Base-by-base conservation (phyloP, 2,329 filamentous ascomycete genomes). In the Aspergillus sp. region DNA sequence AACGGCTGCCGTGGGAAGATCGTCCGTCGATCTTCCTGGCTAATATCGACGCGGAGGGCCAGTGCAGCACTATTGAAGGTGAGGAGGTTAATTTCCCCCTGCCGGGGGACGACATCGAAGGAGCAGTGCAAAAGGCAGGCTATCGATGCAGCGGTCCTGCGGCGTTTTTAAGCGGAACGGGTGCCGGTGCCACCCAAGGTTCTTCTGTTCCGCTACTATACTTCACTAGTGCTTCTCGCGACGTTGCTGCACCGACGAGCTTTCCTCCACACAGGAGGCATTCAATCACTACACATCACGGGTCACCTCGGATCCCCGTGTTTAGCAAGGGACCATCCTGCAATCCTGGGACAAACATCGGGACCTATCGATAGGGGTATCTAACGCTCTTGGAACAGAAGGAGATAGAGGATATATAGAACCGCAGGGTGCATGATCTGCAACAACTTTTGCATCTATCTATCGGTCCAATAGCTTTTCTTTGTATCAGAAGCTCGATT, bases 1-100 rank as follows among this genome's bases (percentile, higher is more conserved):
- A n/a, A 38, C 34, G 7, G 4, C 4, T 38, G 34, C 11, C 34
- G 16, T 38, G 34, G 16, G 16, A 38, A 38, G 34, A 38, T 6
- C 34, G 16, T 17, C 34, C 34, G 11, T 11, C 45, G 32, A 47
- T 47, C 45, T 47, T 47, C 17, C 31, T 47, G 31, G 45, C 45
- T 21, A 47, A 47, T 19, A 36, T 47, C 31, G 23, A 47, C 36
- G 32, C 45, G 14, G 45, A 47, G 29, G 45, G 31, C 4, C 45
- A 47, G 23, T 47, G 45, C 21, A 38, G 31, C 32, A 47, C 31
- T 7, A 36, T 47, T 21, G 31, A 47, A 36, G 36, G 36, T 2
- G 32, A 47, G 45, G 45, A 47, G 16, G 45, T 47, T 3, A 47
- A 47, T 36, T 47, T 47, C 36, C 45, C 45, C 6, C 9, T 32